These are phyloP conservation scores for Colletotrichum gigasporum DNA, from an alignment of 2,329 filamentous ascomycete species.

Conservation along the genomic window DNA sequence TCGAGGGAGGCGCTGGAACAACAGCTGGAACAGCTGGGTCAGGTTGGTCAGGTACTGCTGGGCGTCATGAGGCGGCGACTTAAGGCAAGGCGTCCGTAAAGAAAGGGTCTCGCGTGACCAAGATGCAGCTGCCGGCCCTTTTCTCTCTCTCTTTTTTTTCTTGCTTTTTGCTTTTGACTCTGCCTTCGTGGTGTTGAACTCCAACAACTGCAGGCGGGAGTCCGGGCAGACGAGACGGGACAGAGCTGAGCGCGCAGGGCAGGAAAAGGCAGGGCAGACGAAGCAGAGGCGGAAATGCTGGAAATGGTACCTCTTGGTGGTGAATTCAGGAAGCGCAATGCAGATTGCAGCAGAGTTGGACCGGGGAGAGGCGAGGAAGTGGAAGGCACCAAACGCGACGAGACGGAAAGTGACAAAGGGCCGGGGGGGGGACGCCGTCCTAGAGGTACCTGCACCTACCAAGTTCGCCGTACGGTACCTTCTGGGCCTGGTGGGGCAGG, in stretches of 20 bases:
- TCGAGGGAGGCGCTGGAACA: not conserved
- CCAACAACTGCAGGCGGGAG: constrained; percentile 10
- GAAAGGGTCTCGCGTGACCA: constrained; percentile 11
- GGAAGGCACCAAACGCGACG: too few relatives aligned
- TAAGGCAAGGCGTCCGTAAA: not conserved
- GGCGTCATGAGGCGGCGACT: constrained; percentile 4
- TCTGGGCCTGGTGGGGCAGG: not conserved
- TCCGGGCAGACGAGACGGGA: constrained; percentile 10
- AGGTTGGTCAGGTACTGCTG: not conserved
- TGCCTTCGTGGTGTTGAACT: not conserved
- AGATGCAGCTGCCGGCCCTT: not conserved
- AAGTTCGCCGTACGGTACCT: not conserved
- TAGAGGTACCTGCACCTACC: not conserved
- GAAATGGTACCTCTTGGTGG: not conserved
- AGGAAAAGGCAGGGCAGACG: not conserved
- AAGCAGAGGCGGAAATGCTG: not conserved
- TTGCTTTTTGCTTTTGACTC: not conserved
- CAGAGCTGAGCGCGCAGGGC: not conserved
- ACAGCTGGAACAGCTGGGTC: not conserved
- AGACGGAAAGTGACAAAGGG: not conserved
- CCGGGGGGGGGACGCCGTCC: too few relatives aligned
- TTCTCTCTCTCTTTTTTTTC: not conserved
- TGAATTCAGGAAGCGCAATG: not conserved
- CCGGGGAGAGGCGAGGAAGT: not conserved
- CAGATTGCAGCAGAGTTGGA: not conserved